Evolutionary conservation across 768 basidiomycete species (phyloP), one percentile per base, ranked within the genome.

Genomic region (Hortiboletus flavorubellus): DNA sequence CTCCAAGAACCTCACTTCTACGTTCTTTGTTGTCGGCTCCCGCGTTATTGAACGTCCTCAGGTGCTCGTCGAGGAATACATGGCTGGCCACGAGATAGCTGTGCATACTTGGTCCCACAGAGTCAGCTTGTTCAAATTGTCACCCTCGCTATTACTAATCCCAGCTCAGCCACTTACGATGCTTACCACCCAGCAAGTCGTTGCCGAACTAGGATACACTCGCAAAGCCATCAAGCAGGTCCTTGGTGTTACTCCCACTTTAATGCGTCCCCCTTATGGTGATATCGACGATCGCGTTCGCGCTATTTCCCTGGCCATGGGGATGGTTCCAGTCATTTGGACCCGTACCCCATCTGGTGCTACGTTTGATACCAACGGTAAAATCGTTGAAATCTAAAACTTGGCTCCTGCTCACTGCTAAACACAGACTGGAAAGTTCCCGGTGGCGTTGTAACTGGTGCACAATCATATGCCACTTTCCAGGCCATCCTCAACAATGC

Each of bases 281-380:
- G 91, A 93, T 64, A 89, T 92, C 30, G 94, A 98, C 68, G 89
- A 93, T 73, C 92, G 95, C 63, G 93, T 98, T 44, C 89, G 96
- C 58, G 89, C 87, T 39, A 93, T 98, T 68, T 76, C 86, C 18
- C 70, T 91, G 51, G 91, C 93, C 31, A 96, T 98, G 95, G 93
- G 93, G 43, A 73, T 98, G 73, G 76, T 85, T 11, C 91, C 96
- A 29, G 84, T 97, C 65, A 88, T 96, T 68, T 98, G 95, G 95
- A 91, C 92, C 33, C 76, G 78, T 11, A 78, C 80, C 11, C 80
- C 84, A 44, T 65, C 66, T 30, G 80, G 78, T 44, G 73, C 73
- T 38, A 66, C 76, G 49, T 91, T 89, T 63, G 88, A 91, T 64
- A 90, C 89, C 39, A 85, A 89, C 54, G 88, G 87, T 85, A 6